These are phyloP conservation scores for Pestalotiopsis sp. DNA, from an alignment of 2,329 filamentous ascomycete species.

Conservation along the genomic window DNA sequence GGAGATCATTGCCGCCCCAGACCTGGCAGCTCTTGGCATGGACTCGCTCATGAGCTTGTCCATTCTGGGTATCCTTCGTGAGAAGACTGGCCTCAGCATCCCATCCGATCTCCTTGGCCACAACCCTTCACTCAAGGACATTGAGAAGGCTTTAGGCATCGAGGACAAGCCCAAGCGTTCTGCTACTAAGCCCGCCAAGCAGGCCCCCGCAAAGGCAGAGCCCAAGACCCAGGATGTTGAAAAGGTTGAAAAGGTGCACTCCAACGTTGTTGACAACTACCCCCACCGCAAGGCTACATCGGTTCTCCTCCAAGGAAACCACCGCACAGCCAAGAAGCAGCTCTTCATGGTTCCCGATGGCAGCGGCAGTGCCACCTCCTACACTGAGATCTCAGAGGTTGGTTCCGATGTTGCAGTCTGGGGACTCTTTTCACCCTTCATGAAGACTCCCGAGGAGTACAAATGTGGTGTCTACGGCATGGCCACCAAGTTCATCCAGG, in stretches of 20 bases:
- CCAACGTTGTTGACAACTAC: constrained; percentile 42
- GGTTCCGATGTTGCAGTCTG: constrained; percentile 50
- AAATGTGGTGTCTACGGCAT: constrained; percentile 67
- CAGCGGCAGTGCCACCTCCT: constrained; percentile 66
- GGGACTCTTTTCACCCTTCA: constrained; percentile 70
- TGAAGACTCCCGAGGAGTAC: constrained; percentile 68
- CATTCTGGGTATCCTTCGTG: constrained; percentile 55
- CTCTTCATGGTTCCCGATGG: constrained; percentile 59
- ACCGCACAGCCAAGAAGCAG: constrained; percentile 46
- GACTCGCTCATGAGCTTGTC: constrained; percentile 61
- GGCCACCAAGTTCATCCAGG: constrained; percentile 64
- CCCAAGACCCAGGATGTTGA: constrained; percentile 34
- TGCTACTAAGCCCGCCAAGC: constrained; percentile 21
- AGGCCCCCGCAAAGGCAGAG: constrained; percentile 44
- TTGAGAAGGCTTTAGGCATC: constrained; percentile 64
- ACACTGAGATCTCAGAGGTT: constrained; percentile 60
- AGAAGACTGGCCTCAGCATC: constrained; percentile 54
- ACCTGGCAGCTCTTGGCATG: constrained; percentile 59
- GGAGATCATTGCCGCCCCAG: constrained; percentile 57
- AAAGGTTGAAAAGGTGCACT: constrained; percentile 8
- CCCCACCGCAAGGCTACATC: constrained; percentile 52
- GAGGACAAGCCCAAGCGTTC: constrained; percentile 40
- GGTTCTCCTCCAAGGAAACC: constrained; percentile 50
- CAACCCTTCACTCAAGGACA: constrained; percentile 64
- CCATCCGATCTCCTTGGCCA: constrained; percentile 63